Conservation (phyloP, 2,329 filamentous ascomycete species). For the Fusarium lyarnte region DNA sequence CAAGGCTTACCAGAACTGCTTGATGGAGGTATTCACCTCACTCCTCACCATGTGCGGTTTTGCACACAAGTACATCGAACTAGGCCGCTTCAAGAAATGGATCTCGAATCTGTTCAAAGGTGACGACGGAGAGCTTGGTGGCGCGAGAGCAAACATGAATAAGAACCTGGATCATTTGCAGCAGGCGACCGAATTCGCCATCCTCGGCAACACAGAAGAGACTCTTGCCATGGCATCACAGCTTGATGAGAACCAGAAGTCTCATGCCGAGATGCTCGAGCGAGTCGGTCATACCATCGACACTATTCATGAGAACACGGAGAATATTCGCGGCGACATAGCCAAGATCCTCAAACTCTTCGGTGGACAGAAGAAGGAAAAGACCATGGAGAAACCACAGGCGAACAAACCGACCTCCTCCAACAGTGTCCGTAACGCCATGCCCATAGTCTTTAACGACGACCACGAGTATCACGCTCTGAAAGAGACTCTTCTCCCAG, state of each 20-base stretch:
- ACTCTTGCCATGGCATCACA: slow-evolving; percentile 41
- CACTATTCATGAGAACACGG: slow-evolving; percentile 41
- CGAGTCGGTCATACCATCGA: slow-evolving; percentile 40
- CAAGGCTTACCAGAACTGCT: slow-evolving; percentile 46
- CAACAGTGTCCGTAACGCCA: slow-evolving; percentile 37
- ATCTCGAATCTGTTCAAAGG: slow-evolving; percentile 44
- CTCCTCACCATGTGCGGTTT: slow-evolving; percentile 47
- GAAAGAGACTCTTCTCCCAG: slow-evolving; percentile 43
- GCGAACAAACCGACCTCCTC: slow-evolving; percentile 37
- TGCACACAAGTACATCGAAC: slow-evolving; percentile 48
- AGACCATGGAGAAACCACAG: slow-evolving; percentile 18
- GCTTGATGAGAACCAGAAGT: slow-evolving; percentile 40
- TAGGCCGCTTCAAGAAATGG: slow-evolving; percentile 49
- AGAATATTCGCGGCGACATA: slow-evolving; percentile 42
- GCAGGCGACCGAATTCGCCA: slow-evolving; percentile 48
- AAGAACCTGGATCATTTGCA: slow-evolving; percentile 42
- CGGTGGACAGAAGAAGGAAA: slow-evolving; percentile 32
- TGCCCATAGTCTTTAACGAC: slow-evolving; percentile 36
- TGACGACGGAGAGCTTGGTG: slow-evolving; percentile 45
- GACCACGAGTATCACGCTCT: slow-evolving; percentile 41
- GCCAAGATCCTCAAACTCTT: slow-evolving; percentile 42
- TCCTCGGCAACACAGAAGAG: slow-evolving; percentile 47
- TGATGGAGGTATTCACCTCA: slow-evolving; percentile 51
- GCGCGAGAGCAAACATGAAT: slow-evolving; percentile 45
- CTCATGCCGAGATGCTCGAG: slow-evolving; percentile 41